phyloP scores from a whole-genome alignment of 2,329 filamentous ascomycete genomes.

The Septoria linicola region DNA sequence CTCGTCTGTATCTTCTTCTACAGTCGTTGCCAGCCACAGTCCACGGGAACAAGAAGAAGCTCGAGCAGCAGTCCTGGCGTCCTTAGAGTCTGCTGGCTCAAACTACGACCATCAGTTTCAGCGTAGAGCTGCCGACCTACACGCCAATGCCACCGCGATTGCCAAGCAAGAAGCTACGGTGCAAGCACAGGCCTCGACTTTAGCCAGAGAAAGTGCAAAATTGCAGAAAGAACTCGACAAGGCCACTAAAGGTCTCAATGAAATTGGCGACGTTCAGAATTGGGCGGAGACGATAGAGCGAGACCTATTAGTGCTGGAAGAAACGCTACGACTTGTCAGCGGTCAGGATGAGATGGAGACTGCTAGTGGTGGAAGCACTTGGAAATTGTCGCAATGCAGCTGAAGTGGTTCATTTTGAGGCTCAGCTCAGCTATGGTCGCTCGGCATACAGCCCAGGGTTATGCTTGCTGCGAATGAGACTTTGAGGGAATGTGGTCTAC shows the following conservation, averaged over 20 bases:
- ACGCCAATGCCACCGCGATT: slow-evolving; percentile 66
- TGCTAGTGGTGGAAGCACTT: slow-evolving; percentile 36
- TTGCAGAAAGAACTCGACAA: slow-evolving; percentile 63
- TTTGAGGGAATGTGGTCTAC: no score
- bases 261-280: slow-evolving; percentile 79
- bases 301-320: slow-evolving; percentile 40
- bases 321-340: slow-evolving; percentile 39
- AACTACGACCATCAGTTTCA: slow-evolving; percentile 68
- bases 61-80: slow-evolving; percentile 52
- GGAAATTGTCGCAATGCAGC: slow-evolving; percentile 18
- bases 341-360: slow-evolving; percentile 31
- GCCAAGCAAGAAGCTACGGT: slow-evolving; percentile 58
- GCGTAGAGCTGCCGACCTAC: slow-evolving; percentile 66
- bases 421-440: slow-evolving; percentile 1
- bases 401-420: neutral
- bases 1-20: slow-evolving; percentile 20
- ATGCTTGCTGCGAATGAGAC: neutral
- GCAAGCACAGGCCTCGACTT: slow-evolving; percentile 54
- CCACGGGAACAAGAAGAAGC: slow-evolving; percentile 47
- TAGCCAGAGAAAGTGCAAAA: slow-evolving; percentile 62
- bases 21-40: slow-evolving; percentile 22
- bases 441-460: neutral
- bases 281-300: slow-evolving; percentile 76
- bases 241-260: slow-evolving; percentile 67
- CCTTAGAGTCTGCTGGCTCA: slow-evolving; percentile 59